Evolutionary conservation across 164 flowering plant species (phyloP).

Genomic region (Malania oleifera): DNA sequence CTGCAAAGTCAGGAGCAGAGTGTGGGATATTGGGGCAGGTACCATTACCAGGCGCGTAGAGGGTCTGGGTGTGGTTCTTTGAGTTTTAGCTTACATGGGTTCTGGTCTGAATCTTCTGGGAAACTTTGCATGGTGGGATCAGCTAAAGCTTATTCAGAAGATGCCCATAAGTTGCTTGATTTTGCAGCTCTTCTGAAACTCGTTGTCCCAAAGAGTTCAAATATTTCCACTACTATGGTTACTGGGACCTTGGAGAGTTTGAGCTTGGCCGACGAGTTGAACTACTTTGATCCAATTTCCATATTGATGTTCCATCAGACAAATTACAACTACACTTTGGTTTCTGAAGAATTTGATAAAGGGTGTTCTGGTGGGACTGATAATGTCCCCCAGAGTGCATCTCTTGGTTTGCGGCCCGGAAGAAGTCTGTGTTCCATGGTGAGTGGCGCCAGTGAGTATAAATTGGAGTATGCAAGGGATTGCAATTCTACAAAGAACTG

Average conservation of each 20-base stretch:
- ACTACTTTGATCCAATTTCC: slow-evolving; percentile 35
- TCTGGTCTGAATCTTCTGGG: slow-evolving; percentile 43
- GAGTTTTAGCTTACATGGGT: slow-evolving; percentile 35
- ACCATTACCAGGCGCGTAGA: too few relatives aligned
- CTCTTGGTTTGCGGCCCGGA: slow-evolving; percentile 14
- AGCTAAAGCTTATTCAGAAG: slow-evolving; percentile 8
- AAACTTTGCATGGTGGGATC: slow-evolving; percentile 59
- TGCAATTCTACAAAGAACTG: slow-evolving; percentile 33
- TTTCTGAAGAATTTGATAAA: slow-evolving; percentile 13
- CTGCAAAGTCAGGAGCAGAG: not conserved
- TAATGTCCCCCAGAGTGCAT: not conserved
- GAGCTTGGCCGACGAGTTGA: slow-evolving; percentile 5
- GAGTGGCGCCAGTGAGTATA: not conserved
- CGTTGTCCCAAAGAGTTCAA: slow-evolving; percentile 26
- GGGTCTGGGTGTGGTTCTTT: slow-evolving; percentile 1
- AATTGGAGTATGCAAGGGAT: slow-evolving; percentile 29
- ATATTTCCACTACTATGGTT: slow-evolving; percentile 29
- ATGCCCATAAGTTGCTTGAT: slow-evolving; percentile 28
- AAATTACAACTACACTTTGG: slow-evolving; percentile 30
- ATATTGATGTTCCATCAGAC: slow-evolving; percentile 25
- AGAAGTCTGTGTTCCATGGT: slow-evolving; percentile 18
- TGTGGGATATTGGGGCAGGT: too few relatives aligned
- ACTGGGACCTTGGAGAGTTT: slow-evolving; percentile 47
- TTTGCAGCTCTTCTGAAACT: slow-evolving; percentile 45
- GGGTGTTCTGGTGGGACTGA: slow-evolving; percentile 10